A percentile compares a stretch with the other conserved stretches of the same genome.
phyloP scores from a whole-genome alignment of 176 grass and related monocot species.

The Ananas comosus region DNA sequence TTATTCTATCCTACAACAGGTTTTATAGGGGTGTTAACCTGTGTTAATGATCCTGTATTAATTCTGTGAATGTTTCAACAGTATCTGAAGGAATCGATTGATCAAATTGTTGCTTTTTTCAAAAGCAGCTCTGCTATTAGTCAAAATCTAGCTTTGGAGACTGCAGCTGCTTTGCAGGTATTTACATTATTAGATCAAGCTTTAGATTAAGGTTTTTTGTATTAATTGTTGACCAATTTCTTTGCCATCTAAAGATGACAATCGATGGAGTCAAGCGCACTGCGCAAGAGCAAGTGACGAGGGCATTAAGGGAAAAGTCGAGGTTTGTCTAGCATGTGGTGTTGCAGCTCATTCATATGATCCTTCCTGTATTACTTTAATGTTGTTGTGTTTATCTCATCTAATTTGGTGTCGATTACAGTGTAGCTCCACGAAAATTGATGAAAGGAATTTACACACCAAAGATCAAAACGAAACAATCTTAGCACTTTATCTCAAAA shows the following conservation, averaged over 20 bases:
- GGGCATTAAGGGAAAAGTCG: constrained; percentile 74
- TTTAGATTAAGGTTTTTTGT: constrained; percentile 1
- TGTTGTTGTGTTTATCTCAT: neutral
- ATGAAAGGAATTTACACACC: too few relatives aligned
- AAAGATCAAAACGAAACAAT: too few relatives aligned
- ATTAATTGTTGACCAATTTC: constrained; percentile 2
- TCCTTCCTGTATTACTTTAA: neutral
- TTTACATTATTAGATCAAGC: neutral
- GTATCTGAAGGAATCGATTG: constrained; percentile 87
- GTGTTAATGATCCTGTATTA: neutral
- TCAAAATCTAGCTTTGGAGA: constrained; percentile 77
- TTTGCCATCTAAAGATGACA: constrained; percentile 63
- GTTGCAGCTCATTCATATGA: neutral
- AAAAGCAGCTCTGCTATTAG: constrained; percentile 82
- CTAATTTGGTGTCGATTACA: neutral
- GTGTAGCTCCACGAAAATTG: too few relatives aligned
- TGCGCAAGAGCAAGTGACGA: constrained; percentile 83
- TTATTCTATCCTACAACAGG: constrained; percentile 13
- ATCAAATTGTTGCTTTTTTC: constrained; percentile 84
- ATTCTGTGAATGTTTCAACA: constrained; percentile 24
- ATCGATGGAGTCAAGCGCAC: constrained; percentile 89
- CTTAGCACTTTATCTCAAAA: too few relatives aligned
- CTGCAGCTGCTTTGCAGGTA: constrained; percentile 95
- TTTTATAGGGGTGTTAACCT: constrained; percentile 12
- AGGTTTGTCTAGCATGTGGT: constrained; percentile 37